These are phyloP conservation scores for Fennellomyces sp. DNA, from an alignment of 371 early-diverging fungal species.

Conservation along the genomic window DNA sequence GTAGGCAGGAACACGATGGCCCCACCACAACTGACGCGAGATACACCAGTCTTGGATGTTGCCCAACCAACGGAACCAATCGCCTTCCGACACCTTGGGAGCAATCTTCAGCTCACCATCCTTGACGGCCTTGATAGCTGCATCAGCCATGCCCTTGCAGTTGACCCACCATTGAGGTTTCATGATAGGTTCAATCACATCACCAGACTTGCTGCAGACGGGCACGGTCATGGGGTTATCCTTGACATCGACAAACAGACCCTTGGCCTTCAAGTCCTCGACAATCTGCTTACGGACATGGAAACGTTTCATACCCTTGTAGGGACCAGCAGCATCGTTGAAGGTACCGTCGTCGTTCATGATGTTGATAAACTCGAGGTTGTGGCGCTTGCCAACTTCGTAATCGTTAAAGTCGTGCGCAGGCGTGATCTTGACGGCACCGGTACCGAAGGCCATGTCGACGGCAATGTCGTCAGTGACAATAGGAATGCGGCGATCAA, in stretches of 20 bases:
- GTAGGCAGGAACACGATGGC: slow-evolving; percentile 99
- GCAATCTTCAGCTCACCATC: slow-evolving; percentile 87
- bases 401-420: slow-evolving; percentile 99
- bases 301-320: slow-evolving; percentile 94
- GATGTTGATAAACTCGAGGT: slow-evolving; percentile 92
- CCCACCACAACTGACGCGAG: slow-evolving; percentile 99
- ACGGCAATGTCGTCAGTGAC: slow-evolving; percentile 92
- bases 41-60: slow-evolving; percentile 97
- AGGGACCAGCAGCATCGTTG: slow-evolving; percentile 89
- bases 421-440: slow-evolving; percentile 98
- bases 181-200: slow-evolving; percentile 98
- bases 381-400: slow-evolving; percentile 95
- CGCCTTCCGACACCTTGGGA: slow-evolving; percentile 90
- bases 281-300: slow-evolving; percentile 93
- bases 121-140: slow-evolving; percentile 87
- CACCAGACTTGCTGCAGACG: slow-evolving; percentile 91
- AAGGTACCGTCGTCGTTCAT: slow-evolving; percentile 96
- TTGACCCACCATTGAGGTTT: slow-evolving; percentile 99
- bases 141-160: slow-evolving; percentile 91
- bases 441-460: slow-evolving; percentile 98
- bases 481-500: slow-evolving; percentile 90
- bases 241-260: slow-evolving; percentile 86
- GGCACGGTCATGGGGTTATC: slow-evolving; percentile 96
- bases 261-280: slow-evolving; percentile 85
- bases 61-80: slow-evolving; percentile 98